Conservation (phyloP, 495 filamentous ascomycete species). For the Elaphomyces granulatus region DNA sequence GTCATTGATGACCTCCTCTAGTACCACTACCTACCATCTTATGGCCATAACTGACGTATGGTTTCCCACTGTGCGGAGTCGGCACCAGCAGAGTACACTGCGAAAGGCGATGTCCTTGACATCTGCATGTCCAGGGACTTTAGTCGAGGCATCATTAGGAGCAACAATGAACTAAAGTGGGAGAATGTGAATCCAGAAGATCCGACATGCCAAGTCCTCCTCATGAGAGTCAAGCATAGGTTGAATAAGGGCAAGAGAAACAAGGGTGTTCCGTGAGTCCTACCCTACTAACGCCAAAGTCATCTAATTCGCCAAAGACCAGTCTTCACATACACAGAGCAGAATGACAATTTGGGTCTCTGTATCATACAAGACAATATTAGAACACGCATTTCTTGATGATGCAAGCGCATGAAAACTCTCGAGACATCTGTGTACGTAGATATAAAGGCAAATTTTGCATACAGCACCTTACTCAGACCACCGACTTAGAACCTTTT, state of each 20-base stretch:
- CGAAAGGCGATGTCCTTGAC: slow-evolving; percentile 14
- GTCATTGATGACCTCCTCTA: slow-evolving; percentile 11
- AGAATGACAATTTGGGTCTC: slow-evolving; percentile 1
- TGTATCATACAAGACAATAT: slow-evolving; percentile 8
- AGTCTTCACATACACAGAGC: not conserved
- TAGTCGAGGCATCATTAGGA: slow-evolving; percentile 8
- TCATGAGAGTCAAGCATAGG: slow-evolving; percentile 12
- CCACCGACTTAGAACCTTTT: slow-evolving; percentile 11
- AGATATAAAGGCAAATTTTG: too few species aligned
- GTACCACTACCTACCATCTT: slow-evolving; percentile 9
- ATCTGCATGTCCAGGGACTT: slow-evolving; percentile 10
- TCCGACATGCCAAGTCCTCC: slow-evolving; percentile 10
- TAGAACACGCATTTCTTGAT: slow-evolving; percentile 10
- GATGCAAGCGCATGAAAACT: slow-evolving; percentile 10
- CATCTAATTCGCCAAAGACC: not conserved
- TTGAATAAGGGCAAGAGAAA: slow-evolving; percentile 16
- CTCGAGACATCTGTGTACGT: slow-evolving; percentile 10
- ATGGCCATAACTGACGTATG: slow-evolving; percentile 3
- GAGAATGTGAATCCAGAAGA: slow-evolving; percentile 15
- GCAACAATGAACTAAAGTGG: slow-evolving; percentile 14
- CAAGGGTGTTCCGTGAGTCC: slow-evolving; percentile 10
- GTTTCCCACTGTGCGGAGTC: slow-evolving; percentile 10
- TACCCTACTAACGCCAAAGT: not conserved
- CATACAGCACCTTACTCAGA: slow-evolving; percentile 9
- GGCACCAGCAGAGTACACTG: slow-evolving; percentile 12